These are phyloP conservation scores for Linum lewisii DNA, from an alignment of 345 rosid species.

Conservation along the genomic window DNA sequence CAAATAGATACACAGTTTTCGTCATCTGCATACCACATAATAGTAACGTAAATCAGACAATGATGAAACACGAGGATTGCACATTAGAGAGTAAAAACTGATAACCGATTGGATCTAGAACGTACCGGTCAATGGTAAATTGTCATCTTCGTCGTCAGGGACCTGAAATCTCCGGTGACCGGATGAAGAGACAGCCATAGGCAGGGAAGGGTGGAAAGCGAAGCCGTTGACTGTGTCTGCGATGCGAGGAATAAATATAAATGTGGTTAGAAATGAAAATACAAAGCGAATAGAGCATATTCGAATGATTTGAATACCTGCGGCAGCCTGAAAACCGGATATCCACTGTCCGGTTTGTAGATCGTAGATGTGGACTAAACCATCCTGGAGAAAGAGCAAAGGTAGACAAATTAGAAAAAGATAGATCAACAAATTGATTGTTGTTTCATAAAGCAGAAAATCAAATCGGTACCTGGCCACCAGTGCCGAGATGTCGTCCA, in stretches of 20 bases:
- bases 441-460: not conserved
- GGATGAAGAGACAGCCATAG: constrained; percentile 89
- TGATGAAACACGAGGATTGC: not conserved
- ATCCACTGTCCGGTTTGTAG: constrained; percentile 84
- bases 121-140: constrained; percentile 37
- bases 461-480: constrained; percentile 64
- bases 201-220: constrained; percentile 81
- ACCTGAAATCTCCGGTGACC: constrained; percentile 72
- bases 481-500: constrained; percentile 80
- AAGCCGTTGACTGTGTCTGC: constrained; percentile 84
- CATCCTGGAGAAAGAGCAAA: constrained; percentile 46
- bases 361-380: constrained; percentile 87
- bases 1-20: constrained; percentile 76
- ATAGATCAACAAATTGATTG: not conserved
- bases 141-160: constrained; percentile 40
- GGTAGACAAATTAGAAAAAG: not conserved
- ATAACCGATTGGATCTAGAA: not conserved
- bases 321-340: constrained; percentile 82
- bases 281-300: not conserved
- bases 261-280: not conserved
- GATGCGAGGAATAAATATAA: constrained; percentile 1
- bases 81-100: too few relatives aligned
- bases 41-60: too few relatives aligned
- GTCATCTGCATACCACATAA: constrained; percentile 32
- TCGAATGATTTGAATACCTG: constrained; percentile 33